A percentile compares a stretch with the other conserved stretches of the same genome.
These are phyloP conservation scores for Tetrahymena elliotti DNA, from an alignment of 73 alveolate genomes.

Conservation along the genomic window DNA sequence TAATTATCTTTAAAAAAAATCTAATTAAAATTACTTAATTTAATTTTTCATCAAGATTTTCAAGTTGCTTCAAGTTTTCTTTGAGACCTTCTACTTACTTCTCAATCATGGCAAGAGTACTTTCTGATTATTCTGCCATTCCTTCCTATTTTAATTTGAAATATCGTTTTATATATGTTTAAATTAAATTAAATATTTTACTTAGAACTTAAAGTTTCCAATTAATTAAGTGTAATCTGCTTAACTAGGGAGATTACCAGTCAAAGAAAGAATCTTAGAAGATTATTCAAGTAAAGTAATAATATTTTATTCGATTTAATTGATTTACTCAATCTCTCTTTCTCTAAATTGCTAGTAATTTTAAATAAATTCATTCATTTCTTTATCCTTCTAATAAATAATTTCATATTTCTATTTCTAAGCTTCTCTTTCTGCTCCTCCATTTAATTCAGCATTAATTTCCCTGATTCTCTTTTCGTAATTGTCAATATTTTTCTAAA, in stretches of 20 bases:
- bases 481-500: conserved; percentile 74
- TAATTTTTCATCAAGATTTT: conserved; percentile 60
- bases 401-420: conserved; percentile 82
- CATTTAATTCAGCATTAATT: conserved; percentile 77
- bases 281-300: conserved; percentile 77
- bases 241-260: conserved; percentile 55
- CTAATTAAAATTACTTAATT: conserved; percentile 34
- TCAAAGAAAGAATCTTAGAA: conserved; percentile 45
- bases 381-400: conserved; percentile 84
- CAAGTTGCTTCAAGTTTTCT: conserved; percentile 63
- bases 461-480: conserved; percentile 83
- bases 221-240: conserved; percentile 48
- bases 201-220: conserved; percentile 59
- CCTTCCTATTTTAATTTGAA: conserved; percentile 13
- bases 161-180: too few species aligned
- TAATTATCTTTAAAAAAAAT: background rate
- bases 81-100: conserved; percentile 54
- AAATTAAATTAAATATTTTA: background rate
- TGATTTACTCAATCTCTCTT: conserved; percentile 65
- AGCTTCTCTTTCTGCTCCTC: conserved; percentile 60
- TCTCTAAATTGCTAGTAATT: conserved; percentile 75
- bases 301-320: conserved; percentile 66
- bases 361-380: conserved; percentile 89
- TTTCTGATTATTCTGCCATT: conserved; percentile 55
- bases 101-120: conserved; percentile 61